Base-by-base conservation (phyloP, 805 yeast species). In the Saccharomycopsis sp. region DNA sequence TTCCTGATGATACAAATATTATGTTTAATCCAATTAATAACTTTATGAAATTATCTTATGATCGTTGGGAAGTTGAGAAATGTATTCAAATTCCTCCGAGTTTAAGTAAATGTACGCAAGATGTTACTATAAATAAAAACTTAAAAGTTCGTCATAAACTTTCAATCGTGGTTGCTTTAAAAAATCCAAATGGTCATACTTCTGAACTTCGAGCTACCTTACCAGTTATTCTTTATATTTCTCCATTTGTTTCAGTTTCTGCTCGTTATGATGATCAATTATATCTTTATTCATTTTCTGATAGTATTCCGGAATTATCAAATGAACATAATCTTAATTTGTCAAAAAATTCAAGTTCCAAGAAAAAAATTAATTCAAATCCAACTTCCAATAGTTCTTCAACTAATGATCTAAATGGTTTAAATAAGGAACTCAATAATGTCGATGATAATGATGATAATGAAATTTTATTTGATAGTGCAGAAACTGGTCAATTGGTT, bases 171-270 rank as follows among this genome's bases (percentile, higher is more conserved):
- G 74, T 92, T 43, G 80, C 85, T 1, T 66, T 92, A 48, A 60
- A 75, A 31, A 89, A 92, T 55, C 81, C 94, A 0, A 96, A 87
- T 57, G 95, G 95, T 2, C 97, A 89, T 55, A 77, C 80, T 2
- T 85, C 96, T 1, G 96, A 88, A 57, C 65, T 89, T 37, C 67
- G 97, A 25, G 96, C 96, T 0, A 80, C 96, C 0, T 64, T 89
- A 47, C 97, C 97, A 0, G 67, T 89, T 3, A 72, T 69, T 21
- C 57, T 85, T 26, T 84, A 80, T 57, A 79, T 86, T 20, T 72
- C 80, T 4, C 96, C 97, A 5, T 82, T 83, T 56, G 82, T 92
- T 4, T 72, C 89, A 1, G 66, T 89, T 14, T 64, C 73, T 14
- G 78, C 80, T 2, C 63, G 57, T 46, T 58, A 51, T 31, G 49